Base-by-base conservation (phyloP, 2,329 filamentous ascomycete genomes). In the Colletotrichum somersetense region DNA sequence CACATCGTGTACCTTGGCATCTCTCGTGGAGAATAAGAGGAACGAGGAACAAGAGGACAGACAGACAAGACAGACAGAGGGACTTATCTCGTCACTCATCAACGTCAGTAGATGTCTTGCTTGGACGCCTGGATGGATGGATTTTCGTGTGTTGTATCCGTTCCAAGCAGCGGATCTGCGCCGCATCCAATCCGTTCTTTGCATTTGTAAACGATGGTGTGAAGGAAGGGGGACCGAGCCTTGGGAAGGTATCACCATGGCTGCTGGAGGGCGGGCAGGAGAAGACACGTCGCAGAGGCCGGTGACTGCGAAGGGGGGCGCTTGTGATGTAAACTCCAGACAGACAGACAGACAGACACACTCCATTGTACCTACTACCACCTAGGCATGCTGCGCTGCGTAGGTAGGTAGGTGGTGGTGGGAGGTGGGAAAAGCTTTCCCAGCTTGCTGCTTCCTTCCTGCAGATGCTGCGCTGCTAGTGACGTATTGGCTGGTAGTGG, bases 181-280 rank as follows among this genome's bases (percentile, higher is more conserved):
- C 61, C 44, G 35, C 14, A n/a, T 44, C 68, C 68, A 71, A 71
- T 68, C 42, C 50, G 52, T 68, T 57, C 10, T 26, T 53, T 20
- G 42, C 38, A 58, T 62, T 59, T 64, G 56, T 55, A 72, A 64
- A 72, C 59, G 66, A 69, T 72, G 69, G 66, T 69, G 69, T 68
- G 58, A 46, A 52, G 58, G 42, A 46, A 59, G 59, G 59, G 58
- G 66, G 69, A 50, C 67, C 67, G 59, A 72, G 69, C 58, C 26
- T 30, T 53, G 61, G 20, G 1, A 3, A 62, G 46, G 23, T 44
- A 35, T 44, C 42, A 44, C 42, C 42, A 20, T 20, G 16, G 12
- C 42, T 48, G 30, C 5, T 40, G 26, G 26, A 62, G 56, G 56
- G 23, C 8, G 8, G n/a, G 11, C 35, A 40, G 38, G 38, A 16